A percentile compares a stretch with the other conserved stretches of the same genome.
These are phyloP conservation scores for Lactifluus rugatus DNA, from an alignment of 768 basidiomycete species.

Conservation along the genomic window DNA sequence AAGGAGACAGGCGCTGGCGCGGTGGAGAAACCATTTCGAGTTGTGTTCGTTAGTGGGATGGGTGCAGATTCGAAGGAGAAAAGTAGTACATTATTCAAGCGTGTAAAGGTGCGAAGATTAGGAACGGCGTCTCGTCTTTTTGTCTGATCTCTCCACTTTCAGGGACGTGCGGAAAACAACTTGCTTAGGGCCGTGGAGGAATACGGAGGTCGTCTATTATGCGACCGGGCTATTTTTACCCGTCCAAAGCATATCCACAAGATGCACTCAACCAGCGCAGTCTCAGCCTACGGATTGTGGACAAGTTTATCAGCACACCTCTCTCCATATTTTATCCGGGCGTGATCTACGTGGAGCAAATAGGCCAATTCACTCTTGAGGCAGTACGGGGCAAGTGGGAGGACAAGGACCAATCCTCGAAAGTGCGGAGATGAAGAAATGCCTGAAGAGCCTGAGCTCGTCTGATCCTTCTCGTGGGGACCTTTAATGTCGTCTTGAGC, in stretches of 20 bases:
- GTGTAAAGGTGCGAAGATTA: constrained; percentile 21
- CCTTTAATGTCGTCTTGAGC: background rate
- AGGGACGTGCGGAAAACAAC: no score
- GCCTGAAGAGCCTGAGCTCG: no score
- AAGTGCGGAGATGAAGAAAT: no score
- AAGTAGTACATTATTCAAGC: constrained; percentile 18
- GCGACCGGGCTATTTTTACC: constrained; percentile 18
- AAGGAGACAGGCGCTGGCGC: constrained; percentile 16
- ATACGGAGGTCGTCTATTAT: constrained; percentile 7
- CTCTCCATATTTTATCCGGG: constrained; percentile 3
- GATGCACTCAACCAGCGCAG: no score
- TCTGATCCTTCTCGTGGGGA: background rate
- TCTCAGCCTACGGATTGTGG: no score
- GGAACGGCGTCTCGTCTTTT: background rate
- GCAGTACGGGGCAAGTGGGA: no score
- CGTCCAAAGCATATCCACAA: no score
- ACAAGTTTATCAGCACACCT: background rate
- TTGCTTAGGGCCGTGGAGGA: no score
- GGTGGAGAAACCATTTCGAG: no score
- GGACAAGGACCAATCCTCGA: no score
- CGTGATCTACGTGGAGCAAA: constrained; percentile 4
- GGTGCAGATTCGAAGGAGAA: constrained; percentile 11
- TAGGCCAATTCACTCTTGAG: constrained; percentile 4
- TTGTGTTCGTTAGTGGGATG: no score
- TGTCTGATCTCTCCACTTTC: background rate